Base-by-base conservation (phyloP, 2,329 filamentous ascomycete genomes). In the Madurella mycetomatis region DNA sequence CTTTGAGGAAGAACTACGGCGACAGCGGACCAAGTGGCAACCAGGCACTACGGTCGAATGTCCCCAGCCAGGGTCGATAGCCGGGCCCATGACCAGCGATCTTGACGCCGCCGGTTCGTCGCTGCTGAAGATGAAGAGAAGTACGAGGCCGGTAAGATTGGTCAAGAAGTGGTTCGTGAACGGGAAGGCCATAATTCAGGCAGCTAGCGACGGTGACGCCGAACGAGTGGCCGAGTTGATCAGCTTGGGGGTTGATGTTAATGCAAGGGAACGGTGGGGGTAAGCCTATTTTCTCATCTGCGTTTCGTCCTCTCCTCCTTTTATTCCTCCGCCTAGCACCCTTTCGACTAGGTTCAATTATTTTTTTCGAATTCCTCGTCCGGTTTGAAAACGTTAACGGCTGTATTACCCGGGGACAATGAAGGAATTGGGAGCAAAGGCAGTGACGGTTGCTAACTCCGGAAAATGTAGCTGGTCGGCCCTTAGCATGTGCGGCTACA, bases 201-300 rank as follows among this genome's bases (percentile, higher is more conserved):
- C 66, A 5, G 62, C 64, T 12, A 65, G 63, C 49, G 63, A 68
- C 43, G 59, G 63, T 3, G 58, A 66, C n/a, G 54, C 60, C 9
- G 52, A 62, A 11, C 62, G 58, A 46, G 58, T 66, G 9, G 61
- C 60, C 2, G 60, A 62, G 51, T 49, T 68, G 12, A 60, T 68
- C 15, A 55, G 60, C 34, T 50, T 64, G 11, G 63, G 62, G 5
- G 62, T 63, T 17, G 62, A 65, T n/a, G 60, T 66, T 9, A 67
- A 68, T 54, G 66, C 61, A 13, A 56, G 59, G 31, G 65, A 66
- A 49, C 53, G 60, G 45, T 66, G 62, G 65, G 60, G 65, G 60
- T 65, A 49, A 47, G 60, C 53, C 39, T 17, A n/a, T 41, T n/a
- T 43, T 32, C 17, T 45, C 17, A 19, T 42, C 7, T 25, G 4